A percentile compares a stretch with the other conserved stretches of the same genome.
Evolutionary conservation across 306 rosid species (phyloP).

Genomic region (Myrica gale): DNA sequence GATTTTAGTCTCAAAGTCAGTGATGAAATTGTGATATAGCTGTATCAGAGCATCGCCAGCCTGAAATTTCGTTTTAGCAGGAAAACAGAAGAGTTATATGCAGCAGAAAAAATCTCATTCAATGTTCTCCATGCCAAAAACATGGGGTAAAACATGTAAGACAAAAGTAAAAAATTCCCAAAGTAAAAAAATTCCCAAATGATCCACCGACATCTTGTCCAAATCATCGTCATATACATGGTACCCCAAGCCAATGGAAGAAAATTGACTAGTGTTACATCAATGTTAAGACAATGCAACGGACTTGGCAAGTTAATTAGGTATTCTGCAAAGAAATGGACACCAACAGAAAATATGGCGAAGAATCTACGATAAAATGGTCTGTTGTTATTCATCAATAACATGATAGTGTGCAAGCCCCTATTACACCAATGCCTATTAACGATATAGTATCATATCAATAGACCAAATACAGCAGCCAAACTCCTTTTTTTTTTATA

Average conservation of each 20-base stretch:
- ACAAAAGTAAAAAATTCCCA: neutral
- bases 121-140: neutral
- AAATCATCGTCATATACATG: neutral
- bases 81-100: slow-evolving; percentile 10
- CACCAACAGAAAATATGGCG: neutral
- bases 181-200: neutral
- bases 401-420: neutral
- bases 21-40: slow-evolving; percentile 91
- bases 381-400: neutral
- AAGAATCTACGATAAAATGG: neutral
- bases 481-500: too few species aligned
- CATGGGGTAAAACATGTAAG: neutral
- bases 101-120: neutral
- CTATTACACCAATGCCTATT: neutral
- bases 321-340: slow-evolving; percentile 5
- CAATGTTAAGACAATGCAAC: neutral
- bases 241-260: neutral
- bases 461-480: neutral
- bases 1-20: slow-evolving; percentile 97
- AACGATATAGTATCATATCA: neutral
- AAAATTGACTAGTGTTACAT: neutral
- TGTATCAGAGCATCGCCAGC: slow-evolving; percentile 98
- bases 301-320: neutral
- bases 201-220: neutral
- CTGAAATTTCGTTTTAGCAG: slow-evolving; percentile 44